Evolutionary conservation across 2,329 filamentous ascomycete species (phyloP).

Genomic region (Cercospora sp.): DNA sequence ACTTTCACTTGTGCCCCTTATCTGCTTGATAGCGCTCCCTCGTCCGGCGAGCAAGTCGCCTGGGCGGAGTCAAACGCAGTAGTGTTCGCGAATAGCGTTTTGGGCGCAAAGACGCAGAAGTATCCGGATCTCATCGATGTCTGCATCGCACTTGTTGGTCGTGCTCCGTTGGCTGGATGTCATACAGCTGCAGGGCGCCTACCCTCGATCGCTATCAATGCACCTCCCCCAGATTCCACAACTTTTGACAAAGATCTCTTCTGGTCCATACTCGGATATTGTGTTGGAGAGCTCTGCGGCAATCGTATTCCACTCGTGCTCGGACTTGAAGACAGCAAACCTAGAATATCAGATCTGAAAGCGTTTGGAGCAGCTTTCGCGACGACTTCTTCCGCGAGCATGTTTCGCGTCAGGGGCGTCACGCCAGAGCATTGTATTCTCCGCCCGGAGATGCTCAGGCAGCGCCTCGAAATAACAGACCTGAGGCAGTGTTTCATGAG

Average conservation of each 20-base stretch:
- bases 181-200: slow-evolving; percentile 34
- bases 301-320: slow-evolving; percentile 41
- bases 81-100: slow-evolving; percentile 50
- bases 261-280: slow-evolving; percentile 46
- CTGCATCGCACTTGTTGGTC: slow-evolving; percentile 48
- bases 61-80: slow-evolving; percentile 53
- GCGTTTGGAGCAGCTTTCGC: slow-evolving; percentile 51
- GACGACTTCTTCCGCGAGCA: slow-evolving; percentile 45
- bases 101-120: slow-evolving; percentile 49
- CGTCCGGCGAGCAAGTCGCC: slow-evolving; percentile 44
- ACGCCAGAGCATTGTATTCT: slow-evolving; percentile 42
- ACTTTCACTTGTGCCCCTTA: slow-evolving; percentile 52
- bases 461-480: background rate
- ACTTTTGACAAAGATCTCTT: slow-evolving; percentile 36
- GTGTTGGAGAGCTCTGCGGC: slow-evolving; percentile 38
- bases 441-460: slow-evolving; percentile 5
- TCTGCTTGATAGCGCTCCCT: slow-evolving; percentile 41
- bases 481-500: slow-evolving; percentile 6
- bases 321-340: slow-evolving; percentile 38
- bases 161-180: slow-evolving; percentile 37
- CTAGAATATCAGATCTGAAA: slow-evolving; percentile 42
- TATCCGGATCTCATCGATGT: slow-evolving; percentile 52
- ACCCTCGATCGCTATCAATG: slow-evolving; percentile 19
- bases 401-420: slow-evolving; percentile 49
- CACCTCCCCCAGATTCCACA: slow-evolving; percentile 27